Evolutionary conservation across 108 stramenopile species (phyloP).

Genomic region (Pseudonitzschia pungens): DNA sequence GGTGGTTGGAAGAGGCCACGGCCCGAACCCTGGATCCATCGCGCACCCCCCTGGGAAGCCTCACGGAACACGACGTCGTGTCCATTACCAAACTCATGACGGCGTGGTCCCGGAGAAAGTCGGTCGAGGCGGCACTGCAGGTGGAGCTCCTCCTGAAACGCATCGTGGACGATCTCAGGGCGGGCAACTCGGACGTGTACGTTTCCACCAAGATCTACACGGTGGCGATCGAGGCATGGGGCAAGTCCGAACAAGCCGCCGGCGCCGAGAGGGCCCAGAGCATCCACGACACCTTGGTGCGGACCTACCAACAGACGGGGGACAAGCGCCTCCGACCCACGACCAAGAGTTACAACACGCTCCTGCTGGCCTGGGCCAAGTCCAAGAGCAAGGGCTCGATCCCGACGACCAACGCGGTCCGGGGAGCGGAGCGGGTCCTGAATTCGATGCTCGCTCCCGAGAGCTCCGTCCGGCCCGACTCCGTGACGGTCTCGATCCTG

Average conservation of each 20-base stretch:
- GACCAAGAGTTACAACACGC: constrained; percentile 60
- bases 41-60: constrained; percentile 34
- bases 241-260: constrained; percentile 49
- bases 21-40: constrained; percentile 24
- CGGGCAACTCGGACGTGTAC: constrained; percentile 31
- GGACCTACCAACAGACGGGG: constrained; percentile 37
- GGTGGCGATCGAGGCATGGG: constrained; percentile 69
- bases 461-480: constrained; percentile 53
- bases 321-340: constrained; percentile 51
- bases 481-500: constrained; percentile 63
- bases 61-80: constrained; percentile 62
- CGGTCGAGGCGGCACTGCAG: constrained; percentile 47
- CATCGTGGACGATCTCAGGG: constrained; percentile 59
- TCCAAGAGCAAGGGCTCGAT: constrained; percentile 17
- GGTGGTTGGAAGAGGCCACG: constrained; percentile 50
- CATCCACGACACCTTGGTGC: constrained; percentile 58
- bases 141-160: constrained; percentile 65
- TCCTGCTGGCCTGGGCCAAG: constrained; percentile 73
- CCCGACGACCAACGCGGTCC: constrained; percentile 34
- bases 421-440: constrained; percentile 55
- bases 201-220: constrained; percentile 55
- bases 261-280: constrained; percentile 62
- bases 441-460: constrained; percentile 57
- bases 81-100: constrained; percentile 59
- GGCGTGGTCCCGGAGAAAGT: constrained; percentile 53